Percentiles rank a stretch among this genome's conserved stretches.
Conservation (phyloP, 176 grass and related monocot species). For the Oryza brachyantha region DNA sequence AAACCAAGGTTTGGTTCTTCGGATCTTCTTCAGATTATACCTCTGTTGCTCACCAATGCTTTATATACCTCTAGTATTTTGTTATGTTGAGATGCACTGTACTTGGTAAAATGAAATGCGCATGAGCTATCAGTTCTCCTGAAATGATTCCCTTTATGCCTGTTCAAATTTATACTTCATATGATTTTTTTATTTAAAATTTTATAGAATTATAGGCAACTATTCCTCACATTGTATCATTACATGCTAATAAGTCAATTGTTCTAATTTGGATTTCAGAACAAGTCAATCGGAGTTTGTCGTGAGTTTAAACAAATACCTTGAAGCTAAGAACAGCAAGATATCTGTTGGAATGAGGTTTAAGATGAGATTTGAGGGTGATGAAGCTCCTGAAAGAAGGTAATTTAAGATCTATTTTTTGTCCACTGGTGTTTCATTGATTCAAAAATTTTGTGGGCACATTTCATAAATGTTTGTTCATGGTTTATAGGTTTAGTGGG, state of each 20-base stretch:
- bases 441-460: neutral
- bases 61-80: conserved; percentile 1
- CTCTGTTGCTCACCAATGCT: neutral
- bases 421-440: conserved; percentile 1
- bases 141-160: too few relatives aligned
- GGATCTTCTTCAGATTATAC: neutral
- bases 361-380: conserved; percentile 83
- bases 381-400: conserved; percentile 85
- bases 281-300: conserved; percentile 80
- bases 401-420: conserved; percentile 27
- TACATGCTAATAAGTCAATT: conserved; percentile 9
- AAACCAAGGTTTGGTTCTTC: conserved; percentile 69
- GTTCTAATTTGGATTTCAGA: conserved; percentile 44
- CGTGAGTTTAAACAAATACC: conserved; percentile 68
- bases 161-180: neutral
- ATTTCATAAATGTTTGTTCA: conserved; percentile 26
- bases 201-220: neutral
- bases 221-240: neutral
- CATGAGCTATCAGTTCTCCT: too few relatives aligned
- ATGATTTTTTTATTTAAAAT: neutral
- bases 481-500: conserved; percentile 61
- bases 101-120: conserved; percentile 3
- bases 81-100: neutral
- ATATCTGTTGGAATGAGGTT: conserved; percentile 77
- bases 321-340: conserved; percentile 73